Evolutionary conservation across 176 grass and related monocot species (phyloP).

Genomic region (Avena eriantha): DNA sequence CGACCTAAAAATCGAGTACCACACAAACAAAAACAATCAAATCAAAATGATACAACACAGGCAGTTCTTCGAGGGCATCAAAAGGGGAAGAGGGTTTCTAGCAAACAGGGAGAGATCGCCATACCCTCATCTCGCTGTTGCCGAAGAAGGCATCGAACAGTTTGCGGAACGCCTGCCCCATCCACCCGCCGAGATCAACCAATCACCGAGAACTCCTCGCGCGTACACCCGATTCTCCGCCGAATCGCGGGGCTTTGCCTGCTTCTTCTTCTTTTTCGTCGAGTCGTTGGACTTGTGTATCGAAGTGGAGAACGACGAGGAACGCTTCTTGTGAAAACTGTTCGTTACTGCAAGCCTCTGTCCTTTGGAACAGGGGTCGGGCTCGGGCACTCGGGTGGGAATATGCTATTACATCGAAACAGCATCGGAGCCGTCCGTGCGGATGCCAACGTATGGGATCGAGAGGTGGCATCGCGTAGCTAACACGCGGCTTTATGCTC

Average conservation of each 20-base stretch:
- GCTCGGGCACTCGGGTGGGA: neutral
- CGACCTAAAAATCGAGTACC: slow-evolving; percentile 53
- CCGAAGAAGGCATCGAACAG: slow-evolving; percentile 84
- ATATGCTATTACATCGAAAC: neutral
- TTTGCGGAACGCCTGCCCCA: slow-evolving; percentile 90
- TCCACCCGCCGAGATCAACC: slow-evolving; percentile 3
- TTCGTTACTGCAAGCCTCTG: neutral
- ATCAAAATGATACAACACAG: neutral
- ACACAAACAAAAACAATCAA: neutral
- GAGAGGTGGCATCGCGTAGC: slow-evolving; percentile 41
- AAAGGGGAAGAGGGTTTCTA: neutral
- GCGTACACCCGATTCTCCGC: neutral
- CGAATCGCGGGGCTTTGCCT: neutral
- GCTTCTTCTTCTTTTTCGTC: slow-evolving; percentile 25
- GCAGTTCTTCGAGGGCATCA: neutral
- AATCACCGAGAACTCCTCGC: neutral
- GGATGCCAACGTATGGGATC: slow-evolving; percentile 35
- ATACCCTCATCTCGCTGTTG: slow-evolving; percentile 81
- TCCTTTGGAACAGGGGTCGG: slow-evolving; percentile 6
- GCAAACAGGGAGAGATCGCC: neutral
- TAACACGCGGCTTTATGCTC: slow-evolving; percentile 35
- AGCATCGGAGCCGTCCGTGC: slow-evolving; percentile 6
- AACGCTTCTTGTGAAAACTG: neutral
- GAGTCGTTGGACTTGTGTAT: slow-evolving; percentile 15
- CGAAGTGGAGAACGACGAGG: neutral